These are phyloP conservation scores for Fallopia convolvulus DNA, from an alignment of 148 eudicot species.

Conservation along the genomic window DNA sequence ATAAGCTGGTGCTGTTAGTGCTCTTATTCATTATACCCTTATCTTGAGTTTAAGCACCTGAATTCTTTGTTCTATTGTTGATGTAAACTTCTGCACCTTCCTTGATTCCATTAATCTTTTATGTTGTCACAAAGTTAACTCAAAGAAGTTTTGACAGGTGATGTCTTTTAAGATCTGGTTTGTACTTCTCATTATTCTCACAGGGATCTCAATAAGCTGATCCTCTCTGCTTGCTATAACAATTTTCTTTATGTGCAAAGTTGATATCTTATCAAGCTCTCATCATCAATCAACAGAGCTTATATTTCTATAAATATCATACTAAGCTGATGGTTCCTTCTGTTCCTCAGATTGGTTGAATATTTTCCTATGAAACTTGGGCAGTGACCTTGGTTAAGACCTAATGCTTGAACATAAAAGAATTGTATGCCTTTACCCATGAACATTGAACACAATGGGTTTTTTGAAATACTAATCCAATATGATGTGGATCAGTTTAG, in stretches of 20 bases:
- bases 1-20: neutral
- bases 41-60: neutral
- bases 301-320: neutral
- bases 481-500: neutral
- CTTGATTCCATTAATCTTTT: neutral
- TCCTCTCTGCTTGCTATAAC: neutral
- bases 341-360: neutral
- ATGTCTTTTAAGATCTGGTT: neutral
- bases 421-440: neutral
- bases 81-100: neutral
- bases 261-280: neutral
- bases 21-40: neutral
- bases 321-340: neutral
- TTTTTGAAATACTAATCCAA: neutral
- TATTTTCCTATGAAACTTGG: neutral
- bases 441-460: neutral
- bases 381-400: neutral
- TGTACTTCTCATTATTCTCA: neutral
- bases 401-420: neutral
- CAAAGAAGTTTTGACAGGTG: neutral
- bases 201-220: neutral
- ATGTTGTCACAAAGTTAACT: neutral
- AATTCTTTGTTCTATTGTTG: neutral
- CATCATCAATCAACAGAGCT: neutral
- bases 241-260: neutral